phyloP scores from a whole-genome alignment of 169 alveolate genomes.

The Cyclospora cayetanensis region DNA sequence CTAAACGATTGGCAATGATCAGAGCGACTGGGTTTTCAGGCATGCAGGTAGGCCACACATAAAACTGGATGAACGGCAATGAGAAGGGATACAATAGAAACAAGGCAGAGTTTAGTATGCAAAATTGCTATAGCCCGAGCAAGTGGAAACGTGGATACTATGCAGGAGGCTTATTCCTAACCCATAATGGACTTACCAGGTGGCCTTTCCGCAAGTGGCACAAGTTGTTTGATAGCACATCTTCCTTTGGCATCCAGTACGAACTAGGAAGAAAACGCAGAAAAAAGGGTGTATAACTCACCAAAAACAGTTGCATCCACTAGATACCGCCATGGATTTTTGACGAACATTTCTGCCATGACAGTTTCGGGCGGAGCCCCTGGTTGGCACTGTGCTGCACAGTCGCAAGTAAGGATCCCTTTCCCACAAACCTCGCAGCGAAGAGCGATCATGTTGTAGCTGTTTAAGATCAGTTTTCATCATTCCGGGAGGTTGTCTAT shows the following conservation, averaged over 20 bases:
- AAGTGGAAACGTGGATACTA: too few species aligned
- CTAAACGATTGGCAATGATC: not conserved
- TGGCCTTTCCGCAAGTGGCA: not conserved
- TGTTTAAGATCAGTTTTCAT: too few species aligned
- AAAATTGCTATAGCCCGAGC: too few species aligned
- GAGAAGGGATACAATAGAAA: not conserved
- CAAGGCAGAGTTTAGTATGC: not conserved
- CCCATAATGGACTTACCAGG: slow-evolving; percentile 19
- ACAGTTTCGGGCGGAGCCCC: not conserved
- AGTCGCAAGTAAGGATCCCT: too few species aligned
- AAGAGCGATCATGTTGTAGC: too few species aligned
- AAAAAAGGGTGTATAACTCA: not conserved
- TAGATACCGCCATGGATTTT: not conserved
- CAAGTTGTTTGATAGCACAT: slow-evolving; percentile 30
- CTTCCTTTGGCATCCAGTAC: not conserved
- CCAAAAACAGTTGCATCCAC: not conserved
- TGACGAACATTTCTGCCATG: not conserved
- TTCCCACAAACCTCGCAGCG: too few species aligned
- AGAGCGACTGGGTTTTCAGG: not conserved
- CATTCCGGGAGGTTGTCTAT: too few species aligned
- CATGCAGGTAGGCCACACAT: not conserved
- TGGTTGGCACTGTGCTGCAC: not conserved
- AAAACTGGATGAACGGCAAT: not conserved
- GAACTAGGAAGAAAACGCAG: not conserved
- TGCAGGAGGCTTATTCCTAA: not conserved